Evolutionary conservation across 2,329 filamentous ascomycete genomes (phyloP), one percentile per base, ranked within the genome.

Genomic region (Stromatinia cepivora): DNA sequence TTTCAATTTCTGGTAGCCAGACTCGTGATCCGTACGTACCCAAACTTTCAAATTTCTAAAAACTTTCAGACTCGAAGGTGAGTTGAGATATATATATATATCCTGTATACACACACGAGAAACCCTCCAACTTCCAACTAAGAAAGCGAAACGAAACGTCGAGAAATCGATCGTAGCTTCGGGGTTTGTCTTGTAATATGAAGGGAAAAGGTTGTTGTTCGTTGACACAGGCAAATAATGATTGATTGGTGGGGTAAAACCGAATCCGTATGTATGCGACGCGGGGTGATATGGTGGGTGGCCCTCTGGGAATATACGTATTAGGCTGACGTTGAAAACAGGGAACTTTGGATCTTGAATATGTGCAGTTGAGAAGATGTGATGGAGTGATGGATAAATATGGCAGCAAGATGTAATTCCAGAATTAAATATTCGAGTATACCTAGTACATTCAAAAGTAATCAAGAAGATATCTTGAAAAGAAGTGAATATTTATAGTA

Each of bases 221-320:
- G 4, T 46, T 28, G 22, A 11, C 11, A 34, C 22, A 66, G 25
- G 4, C 9, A 13, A 34, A 42, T 46, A 54, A 39, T 45, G 34
- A 62, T 39, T 34, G 34, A 62, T 22, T 67, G 10, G 45, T 17
- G 66, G 56, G 66, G 56, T 62, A 67, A 45, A 45, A 22, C 9
- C 45, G 46, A 67, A 6, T 9, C 45, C 15, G 31, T 63, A 52
- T 52, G 15, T 63, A 52, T 62, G 46, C 10, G 56, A 34, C 45
- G 11, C 22, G 25, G 65, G 34, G 20, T 52, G 34, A 45, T 20
- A 36, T n/a, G 20, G 8, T 65, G 42, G 10, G 4, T 65, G 31
- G 20, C n/a, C 52, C 31, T 31, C n/a, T 25, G 8, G 1, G 3
- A 3, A 28, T 36, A 48, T 20, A 50, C 17, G 54, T 50, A 61